Evolutionary conservation across 257 asterid genomes (phyloP).

Genomic region (Voacanga thouarsii): DNA sequence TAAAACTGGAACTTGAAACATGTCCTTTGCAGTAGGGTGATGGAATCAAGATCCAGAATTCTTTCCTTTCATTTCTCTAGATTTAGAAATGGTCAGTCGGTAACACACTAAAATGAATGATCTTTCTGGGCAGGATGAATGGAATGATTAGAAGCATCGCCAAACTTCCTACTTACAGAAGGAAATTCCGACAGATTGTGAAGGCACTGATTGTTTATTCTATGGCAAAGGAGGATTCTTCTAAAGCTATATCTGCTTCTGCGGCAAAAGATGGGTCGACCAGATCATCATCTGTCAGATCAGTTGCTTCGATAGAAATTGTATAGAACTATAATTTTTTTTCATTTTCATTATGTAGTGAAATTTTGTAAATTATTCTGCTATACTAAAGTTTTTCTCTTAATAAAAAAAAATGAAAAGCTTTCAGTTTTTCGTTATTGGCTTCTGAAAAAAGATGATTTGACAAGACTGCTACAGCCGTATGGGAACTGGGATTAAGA

Average conservation of each 20-base stretch:
- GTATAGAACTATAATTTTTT: constrained; percentile 34
- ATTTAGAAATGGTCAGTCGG: background rate
- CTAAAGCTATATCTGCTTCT: constrained; percentile 26
- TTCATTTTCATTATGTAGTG: background rate
- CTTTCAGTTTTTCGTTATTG: background rate
- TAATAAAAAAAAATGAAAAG: background rate
- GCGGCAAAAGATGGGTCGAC: constrained; percentile 37
- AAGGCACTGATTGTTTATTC: constrained; percentile 48
- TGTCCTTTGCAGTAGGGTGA: too few relatives aligned
- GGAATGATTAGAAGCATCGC: constrained; percentile 64
- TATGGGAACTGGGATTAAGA: background rate
- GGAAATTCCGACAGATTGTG: constrained; percentile 75
- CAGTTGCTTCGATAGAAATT: constrained; percentile 49
- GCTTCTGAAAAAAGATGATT: background rate
- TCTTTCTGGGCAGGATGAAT: constrained; percentile 57
- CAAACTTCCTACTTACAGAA: constrained; percentile 78
- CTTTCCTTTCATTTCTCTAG: background rate
- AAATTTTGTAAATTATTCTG: background rate
- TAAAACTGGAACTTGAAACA: background rate
- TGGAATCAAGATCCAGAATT: background rate
- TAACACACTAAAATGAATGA: background rate
- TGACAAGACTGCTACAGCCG: background rate
- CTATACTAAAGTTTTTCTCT: background rate
- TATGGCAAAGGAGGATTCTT: constrained; percentile 37
- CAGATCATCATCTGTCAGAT: constrained; percentile 42